Base-by-base conservation (phyloP, 345 rosid genomes). In the Luvunga scandens region DNA sequence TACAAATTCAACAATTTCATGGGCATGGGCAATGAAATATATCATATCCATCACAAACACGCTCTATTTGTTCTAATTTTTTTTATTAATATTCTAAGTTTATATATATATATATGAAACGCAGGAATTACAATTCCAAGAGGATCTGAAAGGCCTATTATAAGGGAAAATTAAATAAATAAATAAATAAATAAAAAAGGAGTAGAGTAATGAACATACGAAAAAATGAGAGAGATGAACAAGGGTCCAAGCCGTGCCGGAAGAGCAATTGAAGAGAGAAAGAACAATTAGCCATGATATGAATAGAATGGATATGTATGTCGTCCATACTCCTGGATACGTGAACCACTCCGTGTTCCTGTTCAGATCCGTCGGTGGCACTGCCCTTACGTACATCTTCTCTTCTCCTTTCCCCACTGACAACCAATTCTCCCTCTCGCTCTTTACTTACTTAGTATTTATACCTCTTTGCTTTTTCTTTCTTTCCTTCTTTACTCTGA, bases 281-380 rank as follows among this genome's bases (percentile, higher is more conserved):
- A 93, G 88, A 50, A 91, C 92, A 62, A 86, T 71, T 25, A 93
- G 88, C 98, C 98, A 91, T 0, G 89, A 86, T 81, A 91, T 90
- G 89, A 93, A 93, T 50, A 93, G 78, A 78, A 92, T 85, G 27
- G 89, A 87, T 39, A 93, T 87, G 69, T 91, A 93, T 34, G 93
- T 83, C 1, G 94, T 91, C 98, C 98, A 93, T 0, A 93, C 98
- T 2, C 96, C 98, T 0, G 97, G 94, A 71, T 91, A 93, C 83
- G 90, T 90, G 91, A 93, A 93, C 95, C 93, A 93, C 85, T 90
- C 96, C n/a, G 96, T 93, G 83, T 93, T 93, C 88, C 83, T 78
- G 78, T 93, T 93, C 86, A 91, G 92, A 90, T 93, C 98, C 87
- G 96, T 85, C 81, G 98, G 82, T 77, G 91, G 91, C 82, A 82